A percentile compares a stretch with the other conserved stretches of the same genome.
phyloP scores from a whole-genome alignment of 2,329 filamentous ascomycete species.

The Botrytis fabae region DNA sequence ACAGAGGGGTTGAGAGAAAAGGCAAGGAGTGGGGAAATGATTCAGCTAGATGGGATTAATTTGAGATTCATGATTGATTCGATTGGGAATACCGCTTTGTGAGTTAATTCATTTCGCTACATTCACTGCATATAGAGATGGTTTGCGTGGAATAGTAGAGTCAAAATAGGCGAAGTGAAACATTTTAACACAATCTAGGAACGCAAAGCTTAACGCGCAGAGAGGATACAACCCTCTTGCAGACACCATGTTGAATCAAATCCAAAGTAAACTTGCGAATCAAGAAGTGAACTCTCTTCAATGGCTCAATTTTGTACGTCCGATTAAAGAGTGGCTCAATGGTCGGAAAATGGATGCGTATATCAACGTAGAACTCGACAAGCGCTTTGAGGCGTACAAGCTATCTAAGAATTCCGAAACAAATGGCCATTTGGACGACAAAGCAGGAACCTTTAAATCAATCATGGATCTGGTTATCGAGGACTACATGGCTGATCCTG shows the following conservation, averaged over 20 bases:
- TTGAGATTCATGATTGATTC: conserved; percentile 33
- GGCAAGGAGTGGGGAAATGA: conserved; percentile 28
- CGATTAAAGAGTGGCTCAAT: conserved; percentile 30
- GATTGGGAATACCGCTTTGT: conserved; percentile 28
- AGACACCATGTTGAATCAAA: conserved; percentile 28
- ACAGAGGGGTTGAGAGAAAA: conserved; percentile 22
- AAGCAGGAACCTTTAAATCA: conserved; percentile 20
- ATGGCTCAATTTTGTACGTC: conserved; percentile 28
- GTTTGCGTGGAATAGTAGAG: neutral
- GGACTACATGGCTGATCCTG: conserved; percentile 28
- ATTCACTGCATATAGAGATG: neutral
- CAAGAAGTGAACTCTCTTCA: conserved; percentile 28
- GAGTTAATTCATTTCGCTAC: neutral
- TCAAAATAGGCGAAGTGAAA: neutral
- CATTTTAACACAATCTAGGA: conserved; percentile 2
- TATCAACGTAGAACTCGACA: conserved; percentile 32
- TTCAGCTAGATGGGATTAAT: conserved; percentile 28
- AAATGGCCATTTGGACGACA: neutral
- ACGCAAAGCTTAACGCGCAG: conserved; percentile 29
- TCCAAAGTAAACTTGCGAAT: conserved; percentile 27
- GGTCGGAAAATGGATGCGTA: conserved; percentile 31
- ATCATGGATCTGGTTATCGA: conserved; percentile 32
- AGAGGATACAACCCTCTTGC: conserved; percentile 30
- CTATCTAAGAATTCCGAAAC: conserved; percentile 13
- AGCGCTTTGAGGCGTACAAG: conserved; percentile 24